A percentile compares a stretch with the other conserved stretches of the same genome.
Conservation (phyloP, 148 eudicot genomes). For the Camellia sinensis region DNA sequence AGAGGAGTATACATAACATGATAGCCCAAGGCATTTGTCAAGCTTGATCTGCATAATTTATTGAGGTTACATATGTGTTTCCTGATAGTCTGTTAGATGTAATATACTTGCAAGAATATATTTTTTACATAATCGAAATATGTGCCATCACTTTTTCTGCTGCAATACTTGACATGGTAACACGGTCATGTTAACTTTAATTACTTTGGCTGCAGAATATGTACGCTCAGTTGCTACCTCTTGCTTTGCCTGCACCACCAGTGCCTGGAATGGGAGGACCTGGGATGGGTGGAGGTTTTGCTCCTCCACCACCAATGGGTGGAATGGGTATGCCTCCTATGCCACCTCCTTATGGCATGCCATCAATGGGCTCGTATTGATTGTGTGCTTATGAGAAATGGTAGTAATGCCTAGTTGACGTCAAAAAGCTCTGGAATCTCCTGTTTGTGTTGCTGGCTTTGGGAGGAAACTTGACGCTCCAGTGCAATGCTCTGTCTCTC, state of each 20-base stretch:
- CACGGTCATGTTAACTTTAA: too few relatives aligned
- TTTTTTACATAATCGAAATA: too few relatives aligned
- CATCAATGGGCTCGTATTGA: constrained; percentile 71
- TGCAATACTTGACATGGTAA: too few relatives aligned
- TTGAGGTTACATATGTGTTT: too few relatives aligned
- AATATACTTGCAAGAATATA: too few relatives aligned
- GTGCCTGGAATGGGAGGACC: constrained; percentile 15
- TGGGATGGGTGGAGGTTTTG: constrained; percentile 62
- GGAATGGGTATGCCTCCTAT: constrained; percentile 32
- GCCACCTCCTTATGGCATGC: constrained; percentile 80
- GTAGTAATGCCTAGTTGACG: background rate
- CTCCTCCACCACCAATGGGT: constrained; percentile 40
- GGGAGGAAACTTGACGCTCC: too few relatives aligned
- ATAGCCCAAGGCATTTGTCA: too few relatives aligned
- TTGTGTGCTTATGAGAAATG: background rate
- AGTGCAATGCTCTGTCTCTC: too few relatives aligned
- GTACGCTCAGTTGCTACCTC: constrained; percentile 81
- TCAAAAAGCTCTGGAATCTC: background rate
- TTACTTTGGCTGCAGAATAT: constrained; percentile 49
- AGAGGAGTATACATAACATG: too few relatives aligned
- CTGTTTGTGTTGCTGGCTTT: background rate
- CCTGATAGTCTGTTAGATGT: too few relatives aligned
- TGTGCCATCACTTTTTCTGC: too few relatives aligned
- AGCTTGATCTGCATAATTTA: too few relatives aligned
- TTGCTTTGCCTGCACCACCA: constrained; percentile 86